Evolutionary conservation across 345 rosid species (phyloP).

Genomic region (Litchi chinensis): DNA sequence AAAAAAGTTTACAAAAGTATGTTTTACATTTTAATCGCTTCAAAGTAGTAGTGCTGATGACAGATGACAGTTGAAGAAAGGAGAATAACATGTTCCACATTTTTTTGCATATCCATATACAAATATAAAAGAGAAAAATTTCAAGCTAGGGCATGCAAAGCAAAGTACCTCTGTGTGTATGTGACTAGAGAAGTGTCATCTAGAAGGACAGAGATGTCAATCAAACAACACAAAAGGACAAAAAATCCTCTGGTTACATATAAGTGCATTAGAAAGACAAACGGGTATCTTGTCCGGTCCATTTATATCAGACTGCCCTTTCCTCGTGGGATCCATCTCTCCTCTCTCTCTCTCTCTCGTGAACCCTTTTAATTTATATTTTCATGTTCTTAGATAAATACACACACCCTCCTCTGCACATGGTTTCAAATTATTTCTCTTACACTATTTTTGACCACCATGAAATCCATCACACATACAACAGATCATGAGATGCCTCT

Average conservation of each 20-base stretch:
- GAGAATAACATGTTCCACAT: slow-evolving; percentile 25
- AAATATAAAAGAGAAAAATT: neutral
- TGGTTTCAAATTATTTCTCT: neutral
- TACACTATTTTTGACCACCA: neutral
- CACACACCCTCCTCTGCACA: slow-evolving; percentile 1
- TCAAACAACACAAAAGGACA: slow-evolving; percentile 29
- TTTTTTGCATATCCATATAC: slow-evolving; percentile 1
- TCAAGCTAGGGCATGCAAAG: neutral
- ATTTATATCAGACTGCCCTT: slow-evolving; percentile 35
- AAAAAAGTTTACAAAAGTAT: neutral
- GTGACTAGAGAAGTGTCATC: slow-evolving; percentile 10
- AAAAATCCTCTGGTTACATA: neutral
- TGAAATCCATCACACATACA: neutral
- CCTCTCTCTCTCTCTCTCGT: slow-evolving; percentile 35
- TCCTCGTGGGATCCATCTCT: slow-evolving; percentile 44
- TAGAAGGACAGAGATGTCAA: slow-evolving; percentile 39
- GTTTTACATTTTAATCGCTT: neutral
- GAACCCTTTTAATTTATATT: slow-evolving; percentile 17
- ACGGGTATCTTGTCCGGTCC: slow-evolving; percentile 38
- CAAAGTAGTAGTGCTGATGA: neutral
- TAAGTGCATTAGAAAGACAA: slow-evolving; percentile 27
- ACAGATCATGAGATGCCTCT: neutral
- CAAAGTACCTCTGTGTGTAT: slow-evolving; percentile 3
- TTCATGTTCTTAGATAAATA: neutral
- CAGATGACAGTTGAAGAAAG: neutral